These are phyloP conservation scores for Leucosporidium creatinivorum DNA, from an alignment of 768 basidiomycete species.

Conservation along the genomic window DNA sequence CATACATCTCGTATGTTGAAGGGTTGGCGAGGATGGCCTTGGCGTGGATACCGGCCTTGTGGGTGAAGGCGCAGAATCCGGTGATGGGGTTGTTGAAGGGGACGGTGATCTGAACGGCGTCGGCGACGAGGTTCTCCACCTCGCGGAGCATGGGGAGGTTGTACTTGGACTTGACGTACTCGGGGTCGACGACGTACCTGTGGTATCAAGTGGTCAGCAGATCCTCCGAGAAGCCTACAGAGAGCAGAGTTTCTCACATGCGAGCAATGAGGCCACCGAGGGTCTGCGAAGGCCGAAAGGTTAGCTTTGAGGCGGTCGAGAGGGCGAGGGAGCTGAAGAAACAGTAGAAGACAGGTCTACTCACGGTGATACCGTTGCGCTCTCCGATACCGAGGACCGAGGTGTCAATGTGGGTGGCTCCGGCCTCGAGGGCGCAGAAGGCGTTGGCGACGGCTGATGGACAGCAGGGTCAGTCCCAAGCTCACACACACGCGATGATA, in stretches of 20 bases:
- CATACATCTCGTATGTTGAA: slow-evolving; percentile 83
- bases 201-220: not conserved
- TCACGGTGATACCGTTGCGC: slow-evolving; percentile 84
- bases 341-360: not conserved
- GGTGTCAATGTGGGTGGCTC: slow-evolving; percentile 98
- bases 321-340: not conserved
- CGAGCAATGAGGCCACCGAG: slow-evolving; percentile 95
- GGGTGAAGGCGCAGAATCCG: slow-evolving; percentile 98
- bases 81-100: slow-evolving; percentile 89
- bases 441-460: slow-evolving; percentile 87
- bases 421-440: slow-evolving; percentile 94
- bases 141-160: slow-evolving; percentile 95
- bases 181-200: slow-evolving; percentile 82
- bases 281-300: slow-evolving; percentile 45
- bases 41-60: slow-evolving; percentile 99
- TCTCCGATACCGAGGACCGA: slow-evolving; percentile 98
- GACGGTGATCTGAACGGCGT: slow-evolving; percentile 94
- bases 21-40: slow-evolving; percentile 99
- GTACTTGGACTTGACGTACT: slow-evolving; percentile 99
- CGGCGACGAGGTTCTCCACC: slow-evolving; percentile 96
- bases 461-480: slow-evolving; percentile 1
- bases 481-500: not conserved
- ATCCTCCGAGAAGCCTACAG: not conserved
- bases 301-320: not conserved
- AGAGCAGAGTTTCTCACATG: slow-evolving; percentile 46